Base-by-base conservation (phyloP, 352 stramenopile genomes). In the Pythium guiyangense region DNA sequence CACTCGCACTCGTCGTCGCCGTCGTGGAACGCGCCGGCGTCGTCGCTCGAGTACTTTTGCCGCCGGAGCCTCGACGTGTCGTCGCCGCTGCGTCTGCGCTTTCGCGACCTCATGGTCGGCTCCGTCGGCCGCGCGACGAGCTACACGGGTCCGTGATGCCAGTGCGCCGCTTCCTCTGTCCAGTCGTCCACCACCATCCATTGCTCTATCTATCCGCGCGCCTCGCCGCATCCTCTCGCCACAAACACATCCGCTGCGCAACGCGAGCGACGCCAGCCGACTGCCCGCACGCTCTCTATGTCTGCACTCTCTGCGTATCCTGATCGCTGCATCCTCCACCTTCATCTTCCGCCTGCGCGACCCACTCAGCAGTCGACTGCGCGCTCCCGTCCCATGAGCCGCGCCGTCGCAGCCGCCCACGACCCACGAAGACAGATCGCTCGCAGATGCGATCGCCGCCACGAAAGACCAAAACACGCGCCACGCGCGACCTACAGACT, bases 61-160 rank as follows among this genome's bases (percentile, higher is more conserved):
- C 78, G 80, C 35, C 76, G 72, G 57, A 89, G 80, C 44, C 54
- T 88, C 12, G 78, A 88, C 54, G 80, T 91, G 56, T 74, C 76
- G 54, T 91, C 80, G 46, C 78, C 76, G 6, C 54, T 89, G 52
- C 74, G 70, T 10, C 63, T 70, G 14, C 70, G 70, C 49, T 79
- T 91, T 27, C 79, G 74, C 29, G 79, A 91, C 45, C 64, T 91
- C 53, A 65, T 86, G 59, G 64, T 91, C 17, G 60, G 73, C 69
- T 84, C 80, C 20, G 66, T 71, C 17, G 62, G 67, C n/a, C 63
- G 70, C 27, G 67, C 70, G 0, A 71, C 73, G 20, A 86, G 75
- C 63, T 85, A 83, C 59, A 77, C 76, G n/a, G 71, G 71, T 15
- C 54, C 54, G 9, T 60, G 54, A 60, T 22, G 22, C 6, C n/a